phyloP scores from a whole-genome alignment of 139 green algal genomes.

The Choricystis sp. region DNA sequence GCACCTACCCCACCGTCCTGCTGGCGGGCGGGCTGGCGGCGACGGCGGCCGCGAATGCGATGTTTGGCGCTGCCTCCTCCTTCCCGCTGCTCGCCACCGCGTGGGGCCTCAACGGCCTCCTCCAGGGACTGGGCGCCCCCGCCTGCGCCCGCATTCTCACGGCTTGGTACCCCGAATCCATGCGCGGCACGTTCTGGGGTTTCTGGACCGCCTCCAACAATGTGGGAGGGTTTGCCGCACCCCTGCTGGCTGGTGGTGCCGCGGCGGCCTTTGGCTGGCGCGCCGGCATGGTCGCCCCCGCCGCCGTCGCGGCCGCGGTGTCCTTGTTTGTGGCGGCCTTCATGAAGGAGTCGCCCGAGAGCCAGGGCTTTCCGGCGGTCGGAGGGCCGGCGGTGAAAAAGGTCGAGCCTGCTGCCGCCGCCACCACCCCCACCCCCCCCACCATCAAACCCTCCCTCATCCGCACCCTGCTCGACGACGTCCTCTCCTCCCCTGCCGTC shows the following conservation, averaged over 20 bases:
- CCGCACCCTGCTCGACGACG: conserved; percentile 58
- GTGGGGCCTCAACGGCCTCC: conserved; percentile 63
- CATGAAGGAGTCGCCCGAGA: conserved; percentile 61
- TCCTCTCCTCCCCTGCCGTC: conserved; percentile 21
- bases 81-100: conserved; percentile 57
- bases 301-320: conserved; percentile 52
- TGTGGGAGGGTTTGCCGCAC: conserved; percentile 68
- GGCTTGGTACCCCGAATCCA: conserved; percentile 58
- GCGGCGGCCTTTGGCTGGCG: conserved; percentile 49
- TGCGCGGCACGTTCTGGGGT: conserved; percentile 45
- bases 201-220: conserved; percentile 76
- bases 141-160: conserved; percentile 81
- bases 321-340: conserved; percentile 39
- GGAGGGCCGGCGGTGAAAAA: background rate
- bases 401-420: background rate
- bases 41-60: conserved; percentile 66
- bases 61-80: conserved; percentile 53
- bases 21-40: conserved; percentile 61
- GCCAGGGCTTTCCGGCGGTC: conserved; percentile 56
- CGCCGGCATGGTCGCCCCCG: conserved; percentile 62
- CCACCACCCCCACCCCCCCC: background rate
- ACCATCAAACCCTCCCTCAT: conserved; percentile 29
- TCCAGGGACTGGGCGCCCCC: conserved; percentile 71
- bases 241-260: conserved; percentile 61
- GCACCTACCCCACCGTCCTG: conserved; percentile 50